A percentile compares a stretch with the other conserved stretches of the same genome.
Evolutionary conservation across 495 filamentous ascomycete genomes (phyloP).

Genomic region (Acidiella bohemica): DNA sequence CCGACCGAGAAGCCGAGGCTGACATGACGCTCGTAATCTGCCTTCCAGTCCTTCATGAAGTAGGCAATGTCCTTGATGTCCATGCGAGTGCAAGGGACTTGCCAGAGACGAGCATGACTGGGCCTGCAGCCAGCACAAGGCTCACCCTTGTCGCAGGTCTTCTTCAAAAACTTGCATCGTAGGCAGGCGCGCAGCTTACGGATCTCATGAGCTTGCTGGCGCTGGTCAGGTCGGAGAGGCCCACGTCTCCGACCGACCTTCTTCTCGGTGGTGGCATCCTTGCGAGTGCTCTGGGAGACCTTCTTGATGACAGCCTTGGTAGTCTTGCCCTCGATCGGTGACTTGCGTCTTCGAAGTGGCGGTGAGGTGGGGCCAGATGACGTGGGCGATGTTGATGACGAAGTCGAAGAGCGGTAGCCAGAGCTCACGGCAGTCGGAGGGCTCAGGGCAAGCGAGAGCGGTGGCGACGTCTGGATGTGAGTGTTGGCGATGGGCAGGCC

Average conservation of each 20-base stretch:
- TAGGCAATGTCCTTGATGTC: constrained; percentile 94
- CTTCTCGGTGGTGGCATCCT: constrained; percentile 71
- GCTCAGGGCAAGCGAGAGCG: constrained; percentile 41
- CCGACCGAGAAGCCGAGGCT: constrained; percentile 73
- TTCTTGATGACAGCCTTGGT: constrained; percentile 59
- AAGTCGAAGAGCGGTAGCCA: constrained; percentile 47
- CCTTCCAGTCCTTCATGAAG: constrained; percentile 98
- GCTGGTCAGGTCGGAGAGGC: constrained; percentile 79
- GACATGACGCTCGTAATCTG: constrained; percentile 81
- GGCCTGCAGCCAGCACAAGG: constrained; percentile 87
- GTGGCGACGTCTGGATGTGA: constrained; percentile 32
- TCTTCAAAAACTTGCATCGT: constrained; percentile 96
- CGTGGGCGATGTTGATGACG: constrained; percentile 34
- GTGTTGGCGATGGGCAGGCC: constrained; percentile 19
- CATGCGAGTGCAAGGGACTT: constrained; percentile 88
- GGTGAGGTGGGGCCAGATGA: constrained; percentile 37
- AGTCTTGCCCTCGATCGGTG: constrained; percentile 56
- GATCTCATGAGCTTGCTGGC: constrained; percentile 88
- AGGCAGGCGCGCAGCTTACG: constrained; percentile 82
- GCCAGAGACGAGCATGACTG: constrained; percentile 83
- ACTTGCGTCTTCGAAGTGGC: constrained; percentile 60
- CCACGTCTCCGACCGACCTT: constrained; percentile 75
- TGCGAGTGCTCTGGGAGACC: constrained; percentile 52
- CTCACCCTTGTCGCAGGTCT: constrained; percentile 92
- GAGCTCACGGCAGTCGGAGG: constrained; percentile 55